Evolutionary conservation across 202 grass and related monocot genomes (phyloP), one percentile per base, ranked within the genome.

Genomic region (Elaeis oleifera): DNA sequence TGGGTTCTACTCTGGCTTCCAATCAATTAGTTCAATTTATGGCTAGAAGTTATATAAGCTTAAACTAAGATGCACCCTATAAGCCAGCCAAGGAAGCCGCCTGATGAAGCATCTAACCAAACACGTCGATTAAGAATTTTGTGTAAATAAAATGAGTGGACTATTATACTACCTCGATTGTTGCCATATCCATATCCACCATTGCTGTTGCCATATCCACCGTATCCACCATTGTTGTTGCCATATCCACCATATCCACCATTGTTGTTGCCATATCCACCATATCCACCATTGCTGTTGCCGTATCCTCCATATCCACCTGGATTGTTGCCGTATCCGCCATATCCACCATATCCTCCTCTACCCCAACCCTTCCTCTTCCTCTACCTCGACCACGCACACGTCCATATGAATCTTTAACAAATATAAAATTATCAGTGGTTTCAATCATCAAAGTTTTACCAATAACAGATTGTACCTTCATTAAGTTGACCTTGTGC

Each of bases 311-410:
- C 81, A 72, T 94, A 94, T 1, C 78, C 75, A 62, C 78, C 81
- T 85, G 88, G 78, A 58, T 88, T 80, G 68, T 84, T 64, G 72
- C 70, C 74, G 32, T 88, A 94, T 50, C 81, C 85, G 27, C 85
- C 88, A 23, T 85, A 85, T 62, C 81, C 71, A 9, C 79, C 85
- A 72, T 88, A 88, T 3, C 80, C 73, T 49, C 90, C 90, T 81
- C 72, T 71, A 78, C 79, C 80, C 82, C 84, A 87, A 23, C 72
- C 79, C 87, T 81, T 51, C 81, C 88, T 72, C 84, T 72, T 54
- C 91, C 91, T 76, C 87, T 88, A 65, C 77, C 78, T 81, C 87
- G 79, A 74, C 81, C 87, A 50, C 80, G 84, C 16, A 71, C 86
- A 1, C 70, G 87, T 24, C 73, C 84, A 85, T 96, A 96, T 51